phyloP scores from a whole-genome alignment of 768 basidiomycete species.

The Sarcomyxa edulis region DNA sequence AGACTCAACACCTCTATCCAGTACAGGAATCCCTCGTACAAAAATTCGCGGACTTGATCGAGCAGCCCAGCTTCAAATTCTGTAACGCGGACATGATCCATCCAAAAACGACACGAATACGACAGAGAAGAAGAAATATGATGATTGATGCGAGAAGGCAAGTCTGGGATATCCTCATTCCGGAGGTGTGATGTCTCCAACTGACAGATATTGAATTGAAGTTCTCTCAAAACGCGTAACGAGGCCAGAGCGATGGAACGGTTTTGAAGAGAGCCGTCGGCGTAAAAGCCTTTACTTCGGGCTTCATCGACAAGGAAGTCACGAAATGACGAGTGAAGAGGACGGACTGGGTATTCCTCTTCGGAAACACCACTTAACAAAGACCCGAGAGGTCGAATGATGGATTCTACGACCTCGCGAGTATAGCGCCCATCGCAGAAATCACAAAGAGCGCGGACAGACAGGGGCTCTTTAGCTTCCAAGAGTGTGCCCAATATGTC shows the following conservation, averaged over 20 bases:
- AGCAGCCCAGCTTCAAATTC: slow-evolving; percentile 5
- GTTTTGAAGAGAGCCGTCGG: slow-evolving; percentile 8
- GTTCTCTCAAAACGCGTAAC: slow-evolving; percentile 20
- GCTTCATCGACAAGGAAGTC: slow-evolving; percentile 23
- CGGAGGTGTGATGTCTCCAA: slow-evolving; percentile 25
- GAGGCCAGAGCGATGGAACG: slow-evolving; percentile 5
- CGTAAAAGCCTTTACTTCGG: slow-evolving; percentile 17
- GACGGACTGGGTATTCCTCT: slow-evolving; percentile 14
- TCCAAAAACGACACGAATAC: slow-evolving; percentile 34
- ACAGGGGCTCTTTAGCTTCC: slow-evolving; percentile 5
- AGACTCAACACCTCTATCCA: slow-evolving; percentile 34
- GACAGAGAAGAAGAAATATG: slow-evolving; percentile 22
- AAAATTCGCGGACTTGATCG: slow-evolving; percentile 12
- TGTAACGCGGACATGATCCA: slow-evolving; percentile 16
- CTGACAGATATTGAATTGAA: slow-evolving; percentile 34
- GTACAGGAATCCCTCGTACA: slow-evolving; percentile 21
- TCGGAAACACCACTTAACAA: slow-evolving; percentile 13
- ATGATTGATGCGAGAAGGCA: slow-evolving; percentile 10
- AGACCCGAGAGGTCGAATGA: slow-evolving; percentile 13
- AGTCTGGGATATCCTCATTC: slow-evolving; percentile 20
- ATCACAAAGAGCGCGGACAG: not conserved
- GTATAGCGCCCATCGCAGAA: slow-evolving; percentile 4
- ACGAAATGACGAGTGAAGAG: slow-evolving; percentile 28
- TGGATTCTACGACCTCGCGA: too few species aligned
- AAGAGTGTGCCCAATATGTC: slow-evolving; percentile 5